Evolutionary conservation across 805 yeast species (phyloP).

Genomic region (Maudiozyma serrabonitensis): DNA sequence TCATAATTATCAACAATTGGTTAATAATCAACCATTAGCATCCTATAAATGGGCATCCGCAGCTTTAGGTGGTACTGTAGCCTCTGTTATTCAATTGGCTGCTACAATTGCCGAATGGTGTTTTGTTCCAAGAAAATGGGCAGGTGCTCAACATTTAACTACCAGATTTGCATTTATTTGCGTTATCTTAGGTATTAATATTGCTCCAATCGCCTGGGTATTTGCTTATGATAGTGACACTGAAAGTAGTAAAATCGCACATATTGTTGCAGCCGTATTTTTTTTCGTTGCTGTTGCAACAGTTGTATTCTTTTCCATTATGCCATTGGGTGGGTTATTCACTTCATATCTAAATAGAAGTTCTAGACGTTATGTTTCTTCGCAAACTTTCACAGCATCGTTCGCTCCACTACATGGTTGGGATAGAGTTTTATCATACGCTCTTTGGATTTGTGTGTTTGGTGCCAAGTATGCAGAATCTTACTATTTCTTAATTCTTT

Average conservation of each 20-base stretch:
- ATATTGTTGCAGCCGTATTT: slow-evolving; percentile 70
- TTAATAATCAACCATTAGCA: slow-evolving; percentile 74
- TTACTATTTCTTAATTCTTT: slow-evolving; percentile 79
- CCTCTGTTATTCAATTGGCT: slow-evolving; percentile 65
- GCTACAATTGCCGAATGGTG: slow-evolving; percentile 92
- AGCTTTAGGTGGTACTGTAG: slow-evolving; percentile 88
- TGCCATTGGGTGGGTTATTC: slow-evolving; percentile 95
- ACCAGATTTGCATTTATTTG: slow-evolving; percentile 75
- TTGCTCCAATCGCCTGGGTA: slow-evolving; percentile 79
- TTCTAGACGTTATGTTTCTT: slow-evolving; percentile 80
- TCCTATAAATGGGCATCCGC: slow-evolving; percentile 88
- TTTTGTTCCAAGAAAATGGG: slow-evolving; percentile 96
- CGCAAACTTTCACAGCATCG: slow-evolving; percentile 92
- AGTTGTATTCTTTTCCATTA: slow-evolving; percentile 72
- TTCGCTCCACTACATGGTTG: slow-evolving; percentile 71
- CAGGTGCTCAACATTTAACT: slow-evolving; percentile 94
- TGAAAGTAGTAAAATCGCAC: slow-evolving; percentile 58
- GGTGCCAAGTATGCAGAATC: slow-evolving; percentile 85
- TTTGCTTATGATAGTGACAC: slow-evolving; percentile 69
- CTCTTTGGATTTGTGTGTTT: slow-evolving; percentile 81
- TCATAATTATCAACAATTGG: slow-evolving; percentile 69
- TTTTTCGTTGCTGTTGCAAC: slow-evolving; percentile 84
- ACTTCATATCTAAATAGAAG: slow-evolving; percentile 86
- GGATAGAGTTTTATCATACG: slow-evolving; percentile 91
- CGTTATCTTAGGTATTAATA: slow-evolving; percentile 54